Conservation (phyloP, 306 rosid genomes). For the Carpinus viminea region DNA sequence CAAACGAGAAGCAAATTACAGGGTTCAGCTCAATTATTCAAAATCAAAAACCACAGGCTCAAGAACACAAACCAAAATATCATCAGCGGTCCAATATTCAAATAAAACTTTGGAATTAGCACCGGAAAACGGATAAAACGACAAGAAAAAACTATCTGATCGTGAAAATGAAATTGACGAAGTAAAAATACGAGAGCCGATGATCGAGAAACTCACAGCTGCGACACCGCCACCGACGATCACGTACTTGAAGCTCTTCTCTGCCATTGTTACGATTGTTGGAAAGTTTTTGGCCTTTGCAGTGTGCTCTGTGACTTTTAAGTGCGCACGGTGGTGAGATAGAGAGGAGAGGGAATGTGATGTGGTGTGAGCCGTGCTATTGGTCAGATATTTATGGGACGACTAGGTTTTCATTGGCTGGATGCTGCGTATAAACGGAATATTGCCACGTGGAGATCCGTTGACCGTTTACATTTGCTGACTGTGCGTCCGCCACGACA, state of each 20-base stretch:
- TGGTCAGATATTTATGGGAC: slow-evolving; percentile 16
- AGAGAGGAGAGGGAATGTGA: not conserved
- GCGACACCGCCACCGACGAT: slow-evolving; percentile 94
- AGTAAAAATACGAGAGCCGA: not conserved
- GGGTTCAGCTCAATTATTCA: not conserved
- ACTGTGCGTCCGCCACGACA: slow-evolving; percentile 25
- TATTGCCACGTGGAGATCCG: slow-evolving; percentile 26
- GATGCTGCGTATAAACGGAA: slow-evolving; percentile 1
- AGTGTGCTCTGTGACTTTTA: not conserved
- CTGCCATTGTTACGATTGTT: slow-evolving; percentile 53
- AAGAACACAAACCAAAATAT: not conserved
- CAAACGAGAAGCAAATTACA: not conserved
- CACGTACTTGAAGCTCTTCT: slow-evolving; percentile 72
- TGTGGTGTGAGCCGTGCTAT: not conserved
- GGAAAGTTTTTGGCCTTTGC: not conserved
- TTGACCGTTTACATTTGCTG: not conserved
- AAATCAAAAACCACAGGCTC: not conserved
- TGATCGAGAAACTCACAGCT: slow-evolving; percentile 64
- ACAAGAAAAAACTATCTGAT: not conserved
- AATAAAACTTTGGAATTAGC: not conserved
- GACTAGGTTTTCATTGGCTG: slow-evolving; percentile 3
- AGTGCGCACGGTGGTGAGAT: no score
- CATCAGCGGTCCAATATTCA: not conserved
- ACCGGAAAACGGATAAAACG: not conserved
- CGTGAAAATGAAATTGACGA: not conserved